These are phyloP conservation scores for Ascodesmis nigricans DNA, from an alignment of 495 filamentous ascomycete species.

Conservation along the genomic window DNA sequence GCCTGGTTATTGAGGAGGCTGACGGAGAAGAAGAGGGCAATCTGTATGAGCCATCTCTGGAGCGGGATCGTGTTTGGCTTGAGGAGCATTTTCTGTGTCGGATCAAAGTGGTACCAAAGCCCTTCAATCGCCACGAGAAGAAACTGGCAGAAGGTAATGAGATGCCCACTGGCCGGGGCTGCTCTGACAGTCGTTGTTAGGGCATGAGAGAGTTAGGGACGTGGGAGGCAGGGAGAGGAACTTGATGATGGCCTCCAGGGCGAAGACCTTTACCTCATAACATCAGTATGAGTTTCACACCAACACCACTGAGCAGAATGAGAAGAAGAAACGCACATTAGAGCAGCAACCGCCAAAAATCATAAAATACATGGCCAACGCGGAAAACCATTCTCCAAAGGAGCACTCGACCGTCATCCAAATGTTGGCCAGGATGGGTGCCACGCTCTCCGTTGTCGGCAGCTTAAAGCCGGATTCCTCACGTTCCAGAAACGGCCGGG, in stretches of 20 bases:
- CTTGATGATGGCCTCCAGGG: slow-evolving; percentile 90
- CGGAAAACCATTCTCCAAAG: slow-evolving; percentile 44
- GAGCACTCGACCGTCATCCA: slow-evolving; percentile 25
- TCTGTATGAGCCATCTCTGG: slow-evolving; percentile 65
- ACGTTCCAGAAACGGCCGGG: slow-evolving; percentile 18
- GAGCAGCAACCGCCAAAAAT: slow-evolving; percentile 97
- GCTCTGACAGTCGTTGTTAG: slow-evolving; percentile 23
- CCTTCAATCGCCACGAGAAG: slow-evolving; percentile 56
- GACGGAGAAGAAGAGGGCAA: slow-evolving; percentile 73
- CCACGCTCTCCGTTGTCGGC: too few species aligned
- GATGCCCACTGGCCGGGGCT: slow-evolving; percentile 45
- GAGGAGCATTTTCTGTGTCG: slow-evolving; percentile 40
- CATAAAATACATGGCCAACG: slow-evolving; percentile 51
- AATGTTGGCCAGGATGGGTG: not conserved
- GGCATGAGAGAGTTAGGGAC: not conserved
- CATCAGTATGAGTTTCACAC: slow-evolving; percentile 1
- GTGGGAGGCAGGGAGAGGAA: not conserved
- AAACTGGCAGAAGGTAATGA: slow-evolving; percentile 92
- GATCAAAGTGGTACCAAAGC: slow-evolving; percentile 48
- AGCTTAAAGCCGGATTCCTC: slow-evolving; percentile 3
- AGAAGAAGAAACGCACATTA: slow-evolving; percentile 40
- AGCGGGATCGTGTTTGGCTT: slow-evolving; percentile 63
- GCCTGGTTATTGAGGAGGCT: slow-evolving; percentile 95
- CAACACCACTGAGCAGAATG: not conserved
- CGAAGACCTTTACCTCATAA: slow-evolving; percentile 38